A percentile compares a stretch with the other conserved stretches of the same genome.
Evolutionary conservation across 2,329 filamentous ascomycete genomes (phyloP).

Genomic region (Apiospora marii): DNA sequence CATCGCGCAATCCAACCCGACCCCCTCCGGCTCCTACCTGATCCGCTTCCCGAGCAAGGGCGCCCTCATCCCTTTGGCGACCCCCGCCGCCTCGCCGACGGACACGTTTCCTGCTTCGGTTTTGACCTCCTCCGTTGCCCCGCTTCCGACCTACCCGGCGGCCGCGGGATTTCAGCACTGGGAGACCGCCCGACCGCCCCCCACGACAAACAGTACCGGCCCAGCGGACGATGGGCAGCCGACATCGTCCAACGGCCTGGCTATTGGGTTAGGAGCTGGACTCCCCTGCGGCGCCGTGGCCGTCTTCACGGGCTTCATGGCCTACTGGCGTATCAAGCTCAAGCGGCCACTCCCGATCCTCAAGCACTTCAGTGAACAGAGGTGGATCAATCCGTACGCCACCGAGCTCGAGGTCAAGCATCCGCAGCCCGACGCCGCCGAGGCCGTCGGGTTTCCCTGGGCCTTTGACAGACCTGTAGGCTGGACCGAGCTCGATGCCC

Average conservation of each 20-base stretch:
- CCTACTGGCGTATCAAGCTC: not conserved
- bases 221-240: not conserved
- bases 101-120: not conserved
- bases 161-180: not conserved
- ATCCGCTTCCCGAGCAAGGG: slow-evolving; percentile 12
- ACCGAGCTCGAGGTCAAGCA: not conserved
- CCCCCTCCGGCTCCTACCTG: not conserved
- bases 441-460: not conserved
- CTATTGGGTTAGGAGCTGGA: not conserved
- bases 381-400: slow-evolving; percentile 1
- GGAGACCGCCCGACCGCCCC: not conserved
- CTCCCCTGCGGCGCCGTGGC: not conserved
- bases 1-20: slow-evolving; percentile 2
- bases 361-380: not conserved
- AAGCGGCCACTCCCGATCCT: not conserved
- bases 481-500: not conserved
- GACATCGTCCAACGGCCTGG: not conserved
- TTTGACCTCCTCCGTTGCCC: not conserved
- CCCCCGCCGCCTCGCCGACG: not conserved
- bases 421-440: not conserved
- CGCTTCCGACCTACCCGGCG: not conserved
- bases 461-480: not conserved
- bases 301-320: not conserved
- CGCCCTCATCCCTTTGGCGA: slow-evolving; percentile 1
- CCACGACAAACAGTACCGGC: not conserved